phyloP scores from a whole-genome alignment of 2,329 filamentous ascomycete genomes.

The Tolypocladium amazonense region DNA sequence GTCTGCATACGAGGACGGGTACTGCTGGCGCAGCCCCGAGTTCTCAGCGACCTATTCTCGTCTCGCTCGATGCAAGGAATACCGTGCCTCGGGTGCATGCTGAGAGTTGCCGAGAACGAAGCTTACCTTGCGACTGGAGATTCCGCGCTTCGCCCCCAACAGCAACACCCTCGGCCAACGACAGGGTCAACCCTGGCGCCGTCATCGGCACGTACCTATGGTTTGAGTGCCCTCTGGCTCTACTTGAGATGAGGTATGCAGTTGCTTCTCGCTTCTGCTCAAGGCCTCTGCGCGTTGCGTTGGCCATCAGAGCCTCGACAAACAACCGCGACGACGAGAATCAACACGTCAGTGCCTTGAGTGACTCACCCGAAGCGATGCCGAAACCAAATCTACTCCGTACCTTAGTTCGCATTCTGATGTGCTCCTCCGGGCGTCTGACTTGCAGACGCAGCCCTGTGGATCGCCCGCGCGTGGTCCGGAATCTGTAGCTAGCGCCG shows the following conservation, averaged over 20 bases:
- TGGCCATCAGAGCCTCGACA: background rate
- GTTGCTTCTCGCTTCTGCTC: background rate
- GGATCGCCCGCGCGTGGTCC: background rate
- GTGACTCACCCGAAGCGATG: background rate
- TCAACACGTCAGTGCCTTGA: background rate
- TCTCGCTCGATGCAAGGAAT: too few species aligned
- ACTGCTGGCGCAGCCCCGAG: background rate
- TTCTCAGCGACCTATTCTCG: background rate
- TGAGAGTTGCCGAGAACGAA: background rate
- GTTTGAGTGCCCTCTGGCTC: background rate
- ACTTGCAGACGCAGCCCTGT: constrained; percentile 1
- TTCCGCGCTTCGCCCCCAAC: background rate
- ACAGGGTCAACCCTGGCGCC: background rate
- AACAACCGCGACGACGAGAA: background rate
- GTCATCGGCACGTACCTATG: background rate
- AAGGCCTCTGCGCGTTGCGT: background rate
- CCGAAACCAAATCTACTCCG: background rate
- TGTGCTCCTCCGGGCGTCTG: background rate
- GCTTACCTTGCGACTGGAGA: background rate
- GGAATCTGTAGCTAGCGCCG: too few species aligned
- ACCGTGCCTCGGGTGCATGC: background rate
- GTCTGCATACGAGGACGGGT: background rate
- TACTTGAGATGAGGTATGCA: background rate
- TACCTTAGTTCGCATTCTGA: background rate
- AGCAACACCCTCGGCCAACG: background rate